Conservation (phyloP, 495 filamentous ascomycete species). For the Penicillium simplicissimum region DNA sequence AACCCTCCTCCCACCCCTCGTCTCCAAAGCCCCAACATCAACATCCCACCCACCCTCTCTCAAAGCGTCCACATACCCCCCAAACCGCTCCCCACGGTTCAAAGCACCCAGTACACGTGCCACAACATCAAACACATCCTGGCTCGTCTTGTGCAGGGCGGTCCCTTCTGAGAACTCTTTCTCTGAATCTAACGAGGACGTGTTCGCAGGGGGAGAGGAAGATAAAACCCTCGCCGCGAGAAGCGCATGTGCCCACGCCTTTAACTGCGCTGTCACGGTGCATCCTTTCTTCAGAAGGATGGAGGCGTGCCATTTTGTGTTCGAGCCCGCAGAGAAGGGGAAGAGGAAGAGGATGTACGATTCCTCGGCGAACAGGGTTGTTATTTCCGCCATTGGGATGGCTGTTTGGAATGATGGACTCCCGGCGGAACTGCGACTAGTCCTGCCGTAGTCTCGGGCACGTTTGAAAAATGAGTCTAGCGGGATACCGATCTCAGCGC, state of each 20-base stretch:
- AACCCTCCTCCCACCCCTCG: constrained; percentile 46
- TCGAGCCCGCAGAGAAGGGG: not conserved
- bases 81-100: constrained; percentile 42
- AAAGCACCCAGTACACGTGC: constrained; percentile 29
- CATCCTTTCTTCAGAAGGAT: constrained; percentile 67
- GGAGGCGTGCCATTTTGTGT: constrained; percentile 35
- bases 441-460: not conserved
- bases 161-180: not conserved
- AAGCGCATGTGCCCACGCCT: constrained; percentile 76
- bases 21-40: constrained; percentile 59
- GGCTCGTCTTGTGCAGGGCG: not conserved
- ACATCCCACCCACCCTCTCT: constrained; percentile 60
- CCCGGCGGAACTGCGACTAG: not conserved
- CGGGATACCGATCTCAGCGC: constrained; percentile 38
- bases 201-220: not conserved
- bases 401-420: constrained; percentile 14
- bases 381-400: constrained; percentile 23
- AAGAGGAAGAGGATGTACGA: constrained; percentile 35
- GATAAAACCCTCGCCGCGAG: constrained; percentile 46
- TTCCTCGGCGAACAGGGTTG: constrained; percentile 32
- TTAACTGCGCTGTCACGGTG: constrained; percentile 52
- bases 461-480: constrained; percentile 31
- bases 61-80: constrained; percentile 42
- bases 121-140: constrained; percentile 16
- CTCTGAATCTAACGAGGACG: too few species aligned